A percentile compares a stretch with the other conserved stretches of the same genome.
Conservation (phyloP, 495 filamentous ascomycete genomes). For the Hypoxylon lienhwacheense region DNA sequence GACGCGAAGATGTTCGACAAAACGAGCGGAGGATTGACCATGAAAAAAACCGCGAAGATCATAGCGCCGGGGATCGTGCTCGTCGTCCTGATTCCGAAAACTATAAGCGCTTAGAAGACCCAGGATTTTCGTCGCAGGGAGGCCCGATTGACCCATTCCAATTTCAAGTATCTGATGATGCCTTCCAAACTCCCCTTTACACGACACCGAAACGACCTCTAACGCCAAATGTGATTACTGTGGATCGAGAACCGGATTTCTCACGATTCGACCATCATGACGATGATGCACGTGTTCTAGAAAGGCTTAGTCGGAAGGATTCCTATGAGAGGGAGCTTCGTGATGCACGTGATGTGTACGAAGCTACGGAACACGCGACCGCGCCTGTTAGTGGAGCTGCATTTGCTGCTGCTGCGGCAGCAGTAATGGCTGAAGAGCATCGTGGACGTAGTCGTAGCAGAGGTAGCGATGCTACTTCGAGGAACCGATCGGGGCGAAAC, state of each 20-base stretch:
- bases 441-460: conserved; percentile 29
- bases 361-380: conserved; percentile 44
- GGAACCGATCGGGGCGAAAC: conserved; percentile 23
- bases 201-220: conserved; percentile 40
- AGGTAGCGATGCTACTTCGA: conserved; percentile 24
- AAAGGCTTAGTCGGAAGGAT: conserved; percentile 45
- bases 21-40: conserved; percentile 9
- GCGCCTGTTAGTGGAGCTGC: conserved; percentile 41
- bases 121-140: conserved; percentile 13
- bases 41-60: conserved; percentile 10
- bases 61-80: conserved; percentile 4
- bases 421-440: conserved; percentile 37
- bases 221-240: conserved; percentile 48
- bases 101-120: conserved; percentile 4
- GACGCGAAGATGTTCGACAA: conserved; percentile 10
- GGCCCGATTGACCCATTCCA: conserved; percentile 52
- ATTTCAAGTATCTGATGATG: conserved; percentile 53
- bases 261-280: conserved; percentile 33
- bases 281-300: conserved; percentile 20
- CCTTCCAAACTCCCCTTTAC: conserved; percentile 46
- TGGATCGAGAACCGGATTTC: conserved; percentile 51
- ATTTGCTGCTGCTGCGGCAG: conserved; percentile 43
- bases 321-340: conserved; percentile 45
- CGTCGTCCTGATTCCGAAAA: conserved; percentile 4
- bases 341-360: conserved; percentile 38